These are phyloP conservation scores for Coelastrella sp. DNA, from an alignment of 139 green algal species.

Conservation along the genomic window DNA sequence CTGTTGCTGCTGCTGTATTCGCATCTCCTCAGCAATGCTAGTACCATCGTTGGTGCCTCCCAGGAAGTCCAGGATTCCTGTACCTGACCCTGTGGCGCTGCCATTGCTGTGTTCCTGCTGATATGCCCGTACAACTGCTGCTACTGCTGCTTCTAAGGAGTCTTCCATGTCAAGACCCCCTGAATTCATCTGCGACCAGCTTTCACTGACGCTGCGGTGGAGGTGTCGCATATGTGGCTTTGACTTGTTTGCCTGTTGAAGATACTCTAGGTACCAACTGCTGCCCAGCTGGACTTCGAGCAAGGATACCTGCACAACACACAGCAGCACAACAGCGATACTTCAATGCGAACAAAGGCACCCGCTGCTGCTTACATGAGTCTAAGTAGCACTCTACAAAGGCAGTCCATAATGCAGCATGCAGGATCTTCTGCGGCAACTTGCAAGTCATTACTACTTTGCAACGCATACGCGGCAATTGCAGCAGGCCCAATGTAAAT, in stretches of 20 bases:
- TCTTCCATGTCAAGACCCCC: background rate
- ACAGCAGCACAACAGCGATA: background rate
- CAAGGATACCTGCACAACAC: constrained; percentile 10
- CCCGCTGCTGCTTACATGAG: too few relatives aligned
- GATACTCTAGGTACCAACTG: constrained; percentile 42
- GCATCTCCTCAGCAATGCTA: background rate
- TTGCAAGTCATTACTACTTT: too few relatives aligned
- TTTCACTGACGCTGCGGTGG: constrained; percentile 11
- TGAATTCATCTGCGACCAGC: background rate
- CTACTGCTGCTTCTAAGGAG: constrained; percentile 26
- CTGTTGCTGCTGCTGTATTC: constrained; percentile 40
- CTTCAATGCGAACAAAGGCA: too few relatives aligned
- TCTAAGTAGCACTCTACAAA: too few relatives aligned
- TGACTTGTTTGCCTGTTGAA: background rate
- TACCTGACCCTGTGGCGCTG: background rate
- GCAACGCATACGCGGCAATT: too few relatives aligned
- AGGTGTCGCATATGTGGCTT: background rate
- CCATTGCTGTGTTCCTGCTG: background rate
- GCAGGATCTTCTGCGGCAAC: too few relatives aligned
- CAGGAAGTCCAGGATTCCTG: constrained; percentile 19
- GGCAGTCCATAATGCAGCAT: too few relatives aligned
- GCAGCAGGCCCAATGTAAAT: too few relatives aligned
- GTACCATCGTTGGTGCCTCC: background rate
- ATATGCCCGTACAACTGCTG: constrained; percentile 18
- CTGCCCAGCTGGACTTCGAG: constrained; percentile 34